phyloP scores from a whole-genome alignment of 495 filamentous ascomycete genomes.

The Podospora tetraspora region DNA sequence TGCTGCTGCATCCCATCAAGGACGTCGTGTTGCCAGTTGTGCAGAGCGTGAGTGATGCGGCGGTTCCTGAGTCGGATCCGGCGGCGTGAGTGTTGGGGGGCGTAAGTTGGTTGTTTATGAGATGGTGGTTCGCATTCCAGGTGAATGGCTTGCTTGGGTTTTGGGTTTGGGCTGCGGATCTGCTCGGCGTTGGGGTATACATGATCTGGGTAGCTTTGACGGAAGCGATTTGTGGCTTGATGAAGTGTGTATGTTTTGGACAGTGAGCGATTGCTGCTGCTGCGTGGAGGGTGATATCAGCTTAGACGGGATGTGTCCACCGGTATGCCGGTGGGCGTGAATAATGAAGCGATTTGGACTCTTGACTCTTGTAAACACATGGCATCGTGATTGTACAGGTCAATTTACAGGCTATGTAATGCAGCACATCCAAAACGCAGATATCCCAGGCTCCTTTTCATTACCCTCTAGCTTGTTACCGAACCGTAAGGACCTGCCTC shows the following conservation, averaged over 20 bases:
- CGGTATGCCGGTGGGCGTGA: too few species aligned
- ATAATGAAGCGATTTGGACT: not conserved
- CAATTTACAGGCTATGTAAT: constrained; percentile 13
- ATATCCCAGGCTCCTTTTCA: constrained; percentile 12
- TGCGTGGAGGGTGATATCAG: not conserved
- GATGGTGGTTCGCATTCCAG: not conserved
- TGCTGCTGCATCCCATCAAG: constrained; percentile 94
- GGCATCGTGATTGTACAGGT: constrained; percentile 14
- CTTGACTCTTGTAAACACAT: constrained; percentile 1
- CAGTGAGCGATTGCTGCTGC: not conserved
- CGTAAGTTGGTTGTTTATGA: not conserved
- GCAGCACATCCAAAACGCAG: not conserved
- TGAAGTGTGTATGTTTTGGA: not conserved
- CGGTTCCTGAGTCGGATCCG: constrained; percentile 37
- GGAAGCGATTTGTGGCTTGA: not conserved
- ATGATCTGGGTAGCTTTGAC: not conserved
- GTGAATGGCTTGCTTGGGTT: not conserved
- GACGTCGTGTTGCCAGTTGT: constrained; percentile 73
- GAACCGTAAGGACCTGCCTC: not conserved
- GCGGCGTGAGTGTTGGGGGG: constrained; percentile 14
- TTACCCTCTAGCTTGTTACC: not conserved
- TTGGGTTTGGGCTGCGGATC: not conserved
- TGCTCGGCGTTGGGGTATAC: constrained; percentile 3
- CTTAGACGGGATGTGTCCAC: not conserved
- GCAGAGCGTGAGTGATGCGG: constrained; percentile 38